phyloP scores from a whole-genome alignment of 352 stramenopile genomes.

The Phytophthora lateralis region DNA sequence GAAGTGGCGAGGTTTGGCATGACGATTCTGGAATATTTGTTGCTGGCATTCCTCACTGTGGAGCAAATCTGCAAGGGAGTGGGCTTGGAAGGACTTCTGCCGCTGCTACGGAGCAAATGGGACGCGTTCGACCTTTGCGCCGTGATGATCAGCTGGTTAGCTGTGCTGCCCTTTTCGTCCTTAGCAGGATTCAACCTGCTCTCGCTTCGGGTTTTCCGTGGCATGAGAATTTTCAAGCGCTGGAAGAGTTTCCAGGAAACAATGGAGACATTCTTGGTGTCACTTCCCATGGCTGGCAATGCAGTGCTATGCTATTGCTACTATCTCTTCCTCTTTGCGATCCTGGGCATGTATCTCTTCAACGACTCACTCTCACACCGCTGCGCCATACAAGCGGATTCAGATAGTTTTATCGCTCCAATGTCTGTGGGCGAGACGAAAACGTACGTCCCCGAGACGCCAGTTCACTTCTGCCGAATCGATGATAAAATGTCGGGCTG shows the following conservation, averaged over 20 bases:
- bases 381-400: constrained; percentile 50
- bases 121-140: constrained; percentile 70
- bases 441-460: constrained; percentile 58
- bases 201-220: constrained; percentile 74
- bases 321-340: constrained; percentile 87
- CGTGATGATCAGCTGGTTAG: constrained; percentile 69
- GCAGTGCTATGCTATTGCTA: constrained; percentile 84
- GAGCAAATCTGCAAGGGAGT: constrained; percentile 73
- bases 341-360: constrained; percentile 89
- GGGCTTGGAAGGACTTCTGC: constrained; percentile 64
- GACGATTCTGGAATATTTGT: constrained; percentile 58
- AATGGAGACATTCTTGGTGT: constrained; percentile 74
- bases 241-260: constrained; percentile 83
- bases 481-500: constrained; percentile 26
- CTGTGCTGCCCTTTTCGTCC: constrained; percentile 45
- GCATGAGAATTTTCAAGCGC: constrained; percentile 67
- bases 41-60: constrained; percentile 69
- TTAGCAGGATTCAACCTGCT: constrained; percentile 74
- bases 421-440: constrained; percentile 18
- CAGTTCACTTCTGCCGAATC: constrained; percentile 58
- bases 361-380: constrained; percentile 81
- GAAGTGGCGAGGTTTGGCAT: constrained; percentile 54
- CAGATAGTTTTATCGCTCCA: constrained; percentile 27
- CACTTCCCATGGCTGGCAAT: constrained; percentile 76
- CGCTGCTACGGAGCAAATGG: constrained; percentile 69